These are phyloP conservation scores for Trichosporon sp. DNA, from an alignment of 1,284 basidiomycete genomes.

Conservation along the genomic window DNA sequence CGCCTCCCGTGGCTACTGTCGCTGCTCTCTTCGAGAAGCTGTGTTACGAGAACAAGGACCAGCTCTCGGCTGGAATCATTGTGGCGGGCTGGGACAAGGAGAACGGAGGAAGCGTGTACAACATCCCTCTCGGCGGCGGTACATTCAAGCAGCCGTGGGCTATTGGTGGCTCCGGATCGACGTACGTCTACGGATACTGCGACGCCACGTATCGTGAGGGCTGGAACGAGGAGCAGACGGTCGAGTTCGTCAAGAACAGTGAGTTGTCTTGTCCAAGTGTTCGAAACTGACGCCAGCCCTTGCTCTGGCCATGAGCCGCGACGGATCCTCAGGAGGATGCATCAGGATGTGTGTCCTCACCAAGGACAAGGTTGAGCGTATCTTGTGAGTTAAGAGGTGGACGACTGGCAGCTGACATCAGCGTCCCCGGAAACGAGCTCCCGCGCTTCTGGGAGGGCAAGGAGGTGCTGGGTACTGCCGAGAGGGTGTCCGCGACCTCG, in stretches of 20 bases:
- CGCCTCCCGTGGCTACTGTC: conserved; percentile 75
- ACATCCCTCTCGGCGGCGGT: conserved; percentile 90
- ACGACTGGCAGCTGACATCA: neutral
- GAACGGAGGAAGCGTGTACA: conserved; percentile 90
- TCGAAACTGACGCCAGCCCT: conserved; percentile 60
- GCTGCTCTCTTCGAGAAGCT: conserved; percentile 82
- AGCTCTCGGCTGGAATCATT: conserved; percentile 87
- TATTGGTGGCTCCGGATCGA: conserved; percentile 93
- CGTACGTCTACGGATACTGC: conserved; percentile 98
- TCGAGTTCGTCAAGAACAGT: conserved; percentile 97
- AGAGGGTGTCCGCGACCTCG: neutral
- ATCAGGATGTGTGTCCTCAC: conserved; percentile 97
- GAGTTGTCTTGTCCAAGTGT: conserved; percentile 45
- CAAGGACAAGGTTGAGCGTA: conserved; percentile 79
- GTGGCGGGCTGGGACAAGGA: conserved; percentile 97
- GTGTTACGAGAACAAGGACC: conserved; percentile 93
- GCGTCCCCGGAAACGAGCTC: conserved; percentile 82
- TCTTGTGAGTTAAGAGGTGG: conserved; percentile 55
- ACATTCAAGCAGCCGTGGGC: conserved; percentile 94
- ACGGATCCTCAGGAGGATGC: conserved; percentile 95
- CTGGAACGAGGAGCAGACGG: conserved; percentile 85
- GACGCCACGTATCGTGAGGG: conserved; percentile 95
- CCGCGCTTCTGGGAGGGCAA: conserved; percentile 56
- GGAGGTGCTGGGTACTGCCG: conserved; percentile 34
- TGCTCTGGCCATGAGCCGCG: conserved; percentile 91